Conservation (phyloP, 371 early-diverging fungal species). For the Mortierella sp. region DNA sequence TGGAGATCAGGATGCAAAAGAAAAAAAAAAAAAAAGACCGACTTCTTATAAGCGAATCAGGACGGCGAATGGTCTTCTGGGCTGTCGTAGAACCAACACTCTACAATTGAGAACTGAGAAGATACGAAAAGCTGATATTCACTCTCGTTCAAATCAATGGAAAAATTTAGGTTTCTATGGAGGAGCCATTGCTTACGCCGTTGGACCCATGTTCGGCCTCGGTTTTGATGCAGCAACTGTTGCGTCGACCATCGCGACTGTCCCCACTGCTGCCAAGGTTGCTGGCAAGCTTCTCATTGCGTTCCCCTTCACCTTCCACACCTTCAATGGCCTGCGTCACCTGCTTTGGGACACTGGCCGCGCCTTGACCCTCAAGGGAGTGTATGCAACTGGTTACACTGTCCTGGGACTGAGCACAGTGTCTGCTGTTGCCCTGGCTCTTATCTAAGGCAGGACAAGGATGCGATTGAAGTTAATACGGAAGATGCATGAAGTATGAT, state of each 20-base stretch:
- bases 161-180: constrained; percentile 71
- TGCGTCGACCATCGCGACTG: constrained; percentile 60
- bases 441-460: constrained; percentile 25
- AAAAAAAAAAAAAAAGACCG: not conserved
- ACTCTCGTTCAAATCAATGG: too few species aligned
- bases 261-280: constrained; percentile 69
- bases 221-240: constrained; percentile 75
- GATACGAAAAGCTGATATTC: too few species aligned
- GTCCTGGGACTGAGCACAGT: constrained; percentile 73
- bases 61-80: too few species aligned
- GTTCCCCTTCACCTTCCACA: constrained; percentile 85
- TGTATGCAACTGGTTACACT: constrained; percentile 85
- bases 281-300: constrained; percentile 75
- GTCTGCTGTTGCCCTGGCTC: constrained; percentile 43
- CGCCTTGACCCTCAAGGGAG: constrained; percentile 78
- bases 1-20: not conserved
- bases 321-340: constrained; percentile 81
- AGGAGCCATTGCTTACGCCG: constrained; percentile 71
- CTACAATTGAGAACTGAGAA: too few species aligned
- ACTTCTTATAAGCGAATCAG: too few species aligned
- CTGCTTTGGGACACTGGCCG: constrained; percentile 90
- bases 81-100: too few species aligned
- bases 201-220: constrained; percentile 66
- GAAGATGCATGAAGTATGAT: too few species aligned
- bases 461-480: too few species aligned